Conservation (phyloP, 2,329 filamentous ascomycete species). For the Phyllosticta ampelicida region DNA sequence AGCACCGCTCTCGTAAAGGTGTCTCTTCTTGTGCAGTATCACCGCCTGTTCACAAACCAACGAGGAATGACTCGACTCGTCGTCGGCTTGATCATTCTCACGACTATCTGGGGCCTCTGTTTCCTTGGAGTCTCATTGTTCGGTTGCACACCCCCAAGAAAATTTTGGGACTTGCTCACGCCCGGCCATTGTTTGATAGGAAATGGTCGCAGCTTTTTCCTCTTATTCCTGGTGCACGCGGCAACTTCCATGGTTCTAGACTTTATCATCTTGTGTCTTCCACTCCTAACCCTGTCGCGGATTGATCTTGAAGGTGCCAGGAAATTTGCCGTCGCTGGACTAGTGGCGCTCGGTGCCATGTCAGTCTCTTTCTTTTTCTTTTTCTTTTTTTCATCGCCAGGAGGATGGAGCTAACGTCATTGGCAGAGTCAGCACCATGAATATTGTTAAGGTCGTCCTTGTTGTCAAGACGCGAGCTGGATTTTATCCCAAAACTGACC, state of each 20-base stretch:
- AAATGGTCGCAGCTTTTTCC: conserved; percentile 18
- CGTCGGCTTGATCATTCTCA: conserved; percentile 16
- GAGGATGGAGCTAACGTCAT: neutral
- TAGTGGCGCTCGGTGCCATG: conserved; percentile 19
- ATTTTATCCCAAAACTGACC: conserved; percentile 22
- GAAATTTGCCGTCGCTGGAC: conserved; percentile 15
- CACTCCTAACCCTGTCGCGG: conserved; percentile 22
- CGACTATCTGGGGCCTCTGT: conserved; percentile 20
- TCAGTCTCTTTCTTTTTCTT: conserved; percentile 15
- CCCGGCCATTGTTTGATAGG: conserved; percentile 23
- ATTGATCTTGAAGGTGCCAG: conserved; percentile 22
- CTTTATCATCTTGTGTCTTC: conserved; percentile 20
- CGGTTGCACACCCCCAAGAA: conserved; percentile 19
- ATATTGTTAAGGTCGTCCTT: conserved; percentile 21
- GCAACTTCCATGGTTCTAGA: conserved; percentile 25
- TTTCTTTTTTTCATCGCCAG: neutral
- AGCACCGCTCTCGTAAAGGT: conserved; percentile 28
- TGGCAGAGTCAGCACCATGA: conserved; percentile 20
- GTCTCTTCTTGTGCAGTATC: conserved; percentile 27
- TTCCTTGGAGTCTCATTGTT: conserved; percentile 24
- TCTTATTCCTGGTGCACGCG: conserved; percentile 20
- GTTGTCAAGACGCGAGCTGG: conserved; percentile 22
- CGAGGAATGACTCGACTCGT: conserved; percentile 15
- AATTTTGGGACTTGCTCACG: conserved; percentile 20
- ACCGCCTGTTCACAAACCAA: conserved; percentile 22